These are phyloP conservation scores for Sparassis latifolia DNA, from an alignment of 1,284 basidiomycete species.

Conservation along the genomic window DNA sequence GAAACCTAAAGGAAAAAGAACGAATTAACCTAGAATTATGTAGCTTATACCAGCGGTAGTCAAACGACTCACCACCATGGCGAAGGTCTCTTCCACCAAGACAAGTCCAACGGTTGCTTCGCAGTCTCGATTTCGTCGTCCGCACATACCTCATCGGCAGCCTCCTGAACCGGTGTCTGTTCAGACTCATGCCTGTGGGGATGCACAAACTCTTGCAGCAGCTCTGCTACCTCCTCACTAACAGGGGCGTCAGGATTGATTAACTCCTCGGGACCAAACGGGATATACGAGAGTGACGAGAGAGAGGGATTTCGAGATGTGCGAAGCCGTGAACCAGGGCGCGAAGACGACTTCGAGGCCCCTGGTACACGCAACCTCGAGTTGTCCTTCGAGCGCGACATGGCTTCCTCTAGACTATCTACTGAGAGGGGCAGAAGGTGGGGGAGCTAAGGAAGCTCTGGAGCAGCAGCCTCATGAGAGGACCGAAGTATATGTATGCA, in stretches of 20 bases:
- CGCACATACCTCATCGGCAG: conserved; percentile 9
- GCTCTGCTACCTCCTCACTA: conserved; percentile 38
- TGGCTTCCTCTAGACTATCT: not conserved
- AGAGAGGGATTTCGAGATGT: conserved; percentile 17
- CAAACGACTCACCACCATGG: conserved; percentile 53
- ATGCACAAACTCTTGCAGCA: conserved; percentile 42
- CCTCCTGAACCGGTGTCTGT: conserved; percentile 29
- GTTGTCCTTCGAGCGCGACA: conserved; percentile 10
- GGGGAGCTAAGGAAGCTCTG: not conserved
- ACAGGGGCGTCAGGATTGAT: conserved; percentile 40
- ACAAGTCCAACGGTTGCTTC: conserved; percentile 20
- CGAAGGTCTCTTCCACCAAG: conserved; percentile 69
- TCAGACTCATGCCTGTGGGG: conserved; percentile 31
- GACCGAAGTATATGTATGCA: not conserved
- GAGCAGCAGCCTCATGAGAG: not conserved
- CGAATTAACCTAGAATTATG: not conserved
- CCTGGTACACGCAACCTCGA: not conserved
- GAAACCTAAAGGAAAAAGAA: conserved; percentile 37
- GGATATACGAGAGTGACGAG: conserved; percentile 17
- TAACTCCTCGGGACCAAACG: conserved; percentile 32
- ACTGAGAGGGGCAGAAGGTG: not conserved
- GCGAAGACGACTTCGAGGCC: conserved; percentile 10
- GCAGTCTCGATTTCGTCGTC: conserved; percentile 11
- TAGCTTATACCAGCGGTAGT: not conserved
- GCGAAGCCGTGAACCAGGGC: conserved; percentile 20